These are phyloP conservation scores for Leccinum fallax DNA, from an alignment of 1,284 basidiomycete genomes.

Conservation along the genomic window DNA sequence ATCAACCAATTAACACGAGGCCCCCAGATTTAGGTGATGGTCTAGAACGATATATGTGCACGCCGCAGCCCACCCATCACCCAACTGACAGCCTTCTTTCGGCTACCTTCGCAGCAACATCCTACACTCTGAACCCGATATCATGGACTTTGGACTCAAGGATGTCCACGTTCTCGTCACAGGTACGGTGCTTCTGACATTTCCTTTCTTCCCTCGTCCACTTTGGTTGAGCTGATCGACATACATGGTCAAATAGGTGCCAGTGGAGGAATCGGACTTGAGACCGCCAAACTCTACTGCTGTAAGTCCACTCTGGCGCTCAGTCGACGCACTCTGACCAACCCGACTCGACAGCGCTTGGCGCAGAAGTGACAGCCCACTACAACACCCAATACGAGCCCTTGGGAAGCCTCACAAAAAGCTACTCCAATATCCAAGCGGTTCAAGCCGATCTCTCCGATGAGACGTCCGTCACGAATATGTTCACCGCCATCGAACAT, in stretches of 20 bases:
- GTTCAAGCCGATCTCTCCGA: conserved; percentile 60
- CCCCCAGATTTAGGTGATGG: conserved; percentile 8
- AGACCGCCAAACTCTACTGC: conserved; percentile 55
- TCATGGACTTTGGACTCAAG: conserved; percentile 42
- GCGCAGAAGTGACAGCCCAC: conserved; percentile 72
- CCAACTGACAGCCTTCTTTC: not conserved
- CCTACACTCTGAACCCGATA: not conserved
- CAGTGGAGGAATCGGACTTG: conserved; percentile 68
- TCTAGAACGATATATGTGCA: conserved; percentile 19
- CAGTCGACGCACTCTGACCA: not conserved
- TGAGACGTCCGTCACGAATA: conserved; percentile 51
- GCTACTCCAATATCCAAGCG: conserved; percentile 41
- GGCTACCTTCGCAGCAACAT: not conserved
- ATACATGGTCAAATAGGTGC: conserved; percentile 46
- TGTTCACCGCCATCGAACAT: conserved; percentile 43
- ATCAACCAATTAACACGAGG: not conserved
- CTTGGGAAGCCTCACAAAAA: conserved; percentile 45
- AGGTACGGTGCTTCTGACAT: conserved; percentile 25
- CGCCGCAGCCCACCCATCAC: not conserved
- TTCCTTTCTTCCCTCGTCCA: not conserved
- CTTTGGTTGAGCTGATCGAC: not conserved
- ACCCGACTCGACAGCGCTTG: conserved; percentile 49
- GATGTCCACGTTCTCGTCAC: conserved; percentile 45
- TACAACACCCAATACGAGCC: conserved; percentile 60
- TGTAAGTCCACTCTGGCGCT: conserved; percentile 37